phyloP scores from a whole-genome alignment of 768 basidiomycete genomes.

The Floccularia luteovirens region DNA sequence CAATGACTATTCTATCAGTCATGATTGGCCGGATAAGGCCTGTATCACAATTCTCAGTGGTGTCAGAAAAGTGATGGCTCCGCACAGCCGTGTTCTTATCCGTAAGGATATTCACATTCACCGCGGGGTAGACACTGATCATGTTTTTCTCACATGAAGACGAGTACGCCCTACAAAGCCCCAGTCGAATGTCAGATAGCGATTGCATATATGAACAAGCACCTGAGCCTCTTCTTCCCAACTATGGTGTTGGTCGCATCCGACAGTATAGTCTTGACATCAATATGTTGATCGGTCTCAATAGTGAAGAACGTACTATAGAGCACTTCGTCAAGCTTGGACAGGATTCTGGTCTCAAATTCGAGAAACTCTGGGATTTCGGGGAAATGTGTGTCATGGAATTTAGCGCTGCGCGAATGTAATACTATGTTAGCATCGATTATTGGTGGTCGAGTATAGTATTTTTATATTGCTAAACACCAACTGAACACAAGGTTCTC shows the following conservation, averaged over 20 bases:
- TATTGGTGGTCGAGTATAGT: too few relatives aligned
- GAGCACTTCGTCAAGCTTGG: conserved; percentile 30
- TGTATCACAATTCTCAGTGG: conserved; percentile 19
- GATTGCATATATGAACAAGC: conserved; percentile 16
- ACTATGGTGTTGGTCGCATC: conserved; percentile 34
- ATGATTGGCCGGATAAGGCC: conserved; percentile 26
- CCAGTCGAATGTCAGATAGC: conserved; percentile 10
- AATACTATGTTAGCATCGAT: too few relatives aligned
- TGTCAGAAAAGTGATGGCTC: conserved; percentile 23
- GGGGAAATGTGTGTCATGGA: conserved; percentile 26
- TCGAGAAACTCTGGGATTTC: conserved; percentile 27
- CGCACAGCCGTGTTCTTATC: conserved; percentile 21
- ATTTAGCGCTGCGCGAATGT: too few relatives aligned
- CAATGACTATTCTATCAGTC: conserved; percentile 11
- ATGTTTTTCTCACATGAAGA: conserved; percentile 13
- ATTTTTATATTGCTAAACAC: too few relatives aligned
- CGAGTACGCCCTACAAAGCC: conserved; percentile 24
- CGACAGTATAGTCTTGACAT: conserved; percentile 36
- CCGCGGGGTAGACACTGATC: conserved; percentile 6
- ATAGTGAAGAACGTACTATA: conserved; percentile 35
- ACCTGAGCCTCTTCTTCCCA: conserved; percentile 37
- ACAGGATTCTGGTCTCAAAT: conserved; percentile 20
- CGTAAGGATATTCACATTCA: conserved; percentile 13
- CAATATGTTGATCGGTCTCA: conserved; percentile 33
- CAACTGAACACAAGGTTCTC: too few relatives aligned